These are phyloP conservation scores for Penicillium goetzii DNA, from an alignment of 495 filamentous ascomycete species.

Conservation along the genomic window DNA sequence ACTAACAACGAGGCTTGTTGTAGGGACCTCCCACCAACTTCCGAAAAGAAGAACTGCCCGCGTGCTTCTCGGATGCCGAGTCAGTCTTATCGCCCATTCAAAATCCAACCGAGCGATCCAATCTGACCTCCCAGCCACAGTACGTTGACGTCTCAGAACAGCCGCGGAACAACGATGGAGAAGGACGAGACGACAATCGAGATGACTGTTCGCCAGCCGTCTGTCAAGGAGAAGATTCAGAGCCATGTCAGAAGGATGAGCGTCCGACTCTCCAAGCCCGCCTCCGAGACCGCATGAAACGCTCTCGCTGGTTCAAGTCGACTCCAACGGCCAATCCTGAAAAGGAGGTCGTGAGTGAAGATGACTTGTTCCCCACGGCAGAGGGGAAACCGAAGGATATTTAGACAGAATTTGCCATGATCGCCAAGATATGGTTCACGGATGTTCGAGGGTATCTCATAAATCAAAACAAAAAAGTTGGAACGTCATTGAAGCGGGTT, in stretches of 20 bases:
- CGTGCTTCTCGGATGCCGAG: conserved; percentile 50
- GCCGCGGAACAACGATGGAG: conserved; percentile 36
- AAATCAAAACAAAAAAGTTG: conserved; percentile 50
- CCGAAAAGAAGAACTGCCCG: conserved; percentile 49
- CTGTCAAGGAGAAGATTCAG: conserved; percentile 39
- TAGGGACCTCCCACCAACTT: conserved; percentile 53
- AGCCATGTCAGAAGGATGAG: conserved; percentile 42
- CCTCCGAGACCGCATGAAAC: conserved; percentile 29
- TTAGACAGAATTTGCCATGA: neutral
- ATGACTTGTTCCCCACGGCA: conserved; percentile 1
- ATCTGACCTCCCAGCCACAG: conserved; percentile 44
- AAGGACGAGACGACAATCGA: conserved; percentile 37
- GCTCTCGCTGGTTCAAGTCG: conserved; percentile 21
- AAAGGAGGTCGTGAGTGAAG: conserved; percentile 6
- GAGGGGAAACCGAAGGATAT: conserved; percentile 10
- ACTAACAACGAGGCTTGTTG: conserved; percentile 13
- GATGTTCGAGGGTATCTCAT: conserved; percentile 9
- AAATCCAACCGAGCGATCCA: conserved; percentile 21
- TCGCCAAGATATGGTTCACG: neutral
- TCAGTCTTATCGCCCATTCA: conserved; percentile 38
- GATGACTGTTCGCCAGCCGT: conserved; percentile 32
- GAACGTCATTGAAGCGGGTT: conserved; percentile 49
- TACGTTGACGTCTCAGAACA: conserved; percentile 44
- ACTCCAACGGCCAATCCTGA: conserved; percentile 8
- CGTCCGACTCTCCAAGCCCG: conserved; percentile 30